Evolutionary conservation across 2,329 filamentous ascomycete species (phyloP).

Genomic region (Fusarium heterosporum): DNA sequence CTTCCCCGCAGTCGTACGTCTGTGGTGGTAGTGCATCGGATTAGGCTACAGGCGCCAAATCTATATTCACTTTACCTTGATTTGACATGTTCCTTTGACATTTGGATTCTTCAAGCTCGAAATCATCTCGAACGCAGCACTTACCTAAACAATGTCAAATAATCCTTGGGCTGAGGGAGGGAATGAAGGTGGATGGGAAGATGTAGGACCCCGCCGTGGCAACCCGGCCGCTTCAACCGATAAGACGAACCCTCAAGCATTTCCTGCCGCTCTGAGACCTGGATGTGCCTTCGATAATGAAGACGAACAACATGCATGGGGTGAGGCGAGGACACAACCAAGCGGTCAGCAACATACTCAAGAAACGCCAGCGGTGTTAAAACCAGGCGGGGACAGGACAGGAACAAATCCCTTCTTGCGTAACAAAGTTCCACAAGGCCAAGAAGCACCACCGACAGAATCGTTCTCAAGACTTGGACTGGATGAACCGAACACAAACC

Average conservation of each 20-base stretch:
- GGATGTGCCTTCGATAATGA: conserved; percentile 44
- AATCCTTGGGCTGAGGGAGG: conserved; percentile 45
- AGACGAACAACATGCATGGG: conserved; percentile 51
- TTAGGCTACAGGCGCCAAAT: conserved; percentile 12
- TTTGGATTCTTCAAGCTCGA: conserved; percentile 1
- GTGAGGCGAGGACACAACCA: conserved; percentile 43
- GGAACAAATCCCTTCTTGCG: conserved; percentile 67
- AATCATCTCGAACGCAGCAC: conserved; percentile 7
- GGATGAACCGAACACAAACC: conserved; percentile 55
- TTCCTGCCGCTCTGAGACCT: conserved; percentile 52
- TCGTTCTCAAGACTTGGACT: conserved; percentile 58
- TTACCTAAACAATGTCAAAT: conserved; percentile 30
- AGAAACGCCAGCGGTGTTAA: conserved; percentile 50
- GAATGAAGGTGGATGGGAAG: conserved; percentile 42
- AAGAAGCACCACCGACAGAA: conserved; percentile 49
- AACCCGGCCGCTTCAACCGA: conserved; percentile 11
- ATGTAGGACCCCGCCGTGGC: conserved; percentile 37
- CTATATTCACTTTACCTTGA: not conserved
- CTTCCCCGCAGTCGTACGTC: conserved; percentile 30
- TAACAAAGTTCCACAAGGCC: conserved; percentile 55
- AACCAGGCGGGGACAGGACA: conserved; percentile 50
- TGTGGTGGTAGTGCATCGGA: conserved; percentile 24
- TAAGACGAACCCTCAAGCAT: conserved; percentile 19
- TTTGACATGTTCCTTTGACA: conserved; percentile 31
- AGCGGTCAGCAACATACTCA: conserved; percentile 8